Base-by-base conservation (phyloP, 2,329 filamentous ascomycete species). In the Penicillium sp. region DNA sequence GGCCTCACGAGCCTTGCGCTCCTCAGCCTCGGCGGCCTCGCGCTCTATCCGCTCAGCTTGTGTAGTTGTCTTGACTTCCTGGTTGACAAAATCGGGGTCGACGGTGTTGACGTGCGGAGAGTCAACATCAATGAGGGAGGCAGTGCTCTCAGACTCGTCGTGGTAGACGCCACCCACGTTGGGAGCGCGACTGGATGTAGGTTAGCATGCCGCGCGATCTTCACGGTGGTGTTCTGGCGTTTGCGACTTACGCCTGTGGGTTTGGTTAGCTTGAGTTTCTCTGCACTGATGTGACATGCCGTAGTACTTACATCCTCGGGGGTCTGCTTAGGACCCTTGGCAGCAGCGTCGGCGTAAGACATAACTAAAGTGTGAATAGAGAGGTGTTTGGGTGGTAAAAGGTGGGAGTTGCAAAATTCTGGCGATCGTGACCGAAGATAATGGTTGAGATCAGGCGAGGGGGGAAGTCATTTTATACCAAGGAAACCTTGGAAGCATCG, bases 301-400 rank as follows among this genome's bases (percentile, higher is more conserved):
- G 35, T 31, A 43, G n/a, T 46, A 70, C 74, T 69, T 69, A 81
- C 79, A 58, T 81, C 78, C 71, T 79, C 73, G 9, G 78, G 72
- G 48, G 75, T 70, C 65, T 81, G 79, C 65, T 78, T 77, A 8
- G 78, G 71, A 44, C 78, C 78, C 61, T 75, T 77, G 46, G 78
- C 75, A 53, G 78, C 78, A 67, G 75, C 76, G 65, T 78, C 73
- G 61, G 79, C 79, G 69, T 81, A 81, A 59, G 77, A 80, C 79
- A 81, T 81, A 53, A 49, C 71, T 58, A 33, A 14, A 9, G 27
- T 46, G 29, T 11, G 35, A 19, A 49, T 16, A 24, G 10, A 19
- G 22, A 19, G n/a, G 19, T 14, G 1, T 27, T 37, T 37, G 6
- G 21, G 10, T 16, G 29, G 13, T 24, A 21, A 42, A 24, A 4